Evolutionary conservation across 371 early-diverging fungal genomes (phyloP), one percentile per base, ranked within the genome.

Genomic region (Mucor piriformis): DNA sequence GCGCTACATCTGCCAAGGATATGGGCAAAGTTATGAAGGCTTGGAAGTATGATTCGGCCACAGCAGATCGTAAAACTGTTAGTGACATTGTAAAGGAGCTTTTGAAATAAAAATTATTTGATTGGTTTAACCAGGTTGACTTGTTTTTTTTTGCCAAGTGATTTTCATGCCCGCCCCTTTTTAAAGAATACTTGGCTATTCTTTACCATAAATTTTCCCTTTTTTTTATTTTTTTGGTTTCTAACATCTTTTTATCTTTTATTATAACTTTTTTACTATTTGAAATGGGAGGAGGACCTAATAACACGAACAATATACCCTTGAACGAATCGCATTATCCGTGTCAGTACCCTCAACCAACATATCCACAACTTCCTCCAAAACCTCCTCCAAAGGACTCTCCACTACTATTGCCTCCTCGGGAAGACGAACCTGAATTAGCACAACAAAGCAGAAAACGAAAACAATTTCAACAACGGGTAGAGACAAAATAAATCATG

Each of bases 11-110:
- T 0, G 55, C 72, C n/a, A 88, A 86, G 66, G 87, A 86, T 57
- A 76, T 93, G 74, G 92, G 92, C 50, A 80, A 80, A 46, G 86
- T 93, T 23, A 90, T 93, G 89, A 89, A 89, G 70, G 89, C 83
- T 52, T 79, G 90, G 64, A 79, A 73, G 3, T 63, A 87, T 34
- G 85, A 85, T 57, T 64, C 81, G 5, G 81, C 84, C 10, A 59
- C 50, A 44, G 92, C 92, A 11, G 85, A 90, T 54, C 86, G 83
- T 69, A 86, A 85, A 60, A 50, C 60, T 43, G 88, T 92, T 15
- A 84, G 85, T 42, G 84, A 85, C 20, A 66, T 77, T 23, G 90
- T 82, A 32, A 91, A 88, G 64, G 79, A 69, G 38, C 23, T 70
- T 18, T 57, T 77, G 6, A 51, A 61, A 5, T 63, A 66, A 11